Conservation (phyloP, 352 stramenopile genomes). For the Phytopythium ostracodes region DNA sequence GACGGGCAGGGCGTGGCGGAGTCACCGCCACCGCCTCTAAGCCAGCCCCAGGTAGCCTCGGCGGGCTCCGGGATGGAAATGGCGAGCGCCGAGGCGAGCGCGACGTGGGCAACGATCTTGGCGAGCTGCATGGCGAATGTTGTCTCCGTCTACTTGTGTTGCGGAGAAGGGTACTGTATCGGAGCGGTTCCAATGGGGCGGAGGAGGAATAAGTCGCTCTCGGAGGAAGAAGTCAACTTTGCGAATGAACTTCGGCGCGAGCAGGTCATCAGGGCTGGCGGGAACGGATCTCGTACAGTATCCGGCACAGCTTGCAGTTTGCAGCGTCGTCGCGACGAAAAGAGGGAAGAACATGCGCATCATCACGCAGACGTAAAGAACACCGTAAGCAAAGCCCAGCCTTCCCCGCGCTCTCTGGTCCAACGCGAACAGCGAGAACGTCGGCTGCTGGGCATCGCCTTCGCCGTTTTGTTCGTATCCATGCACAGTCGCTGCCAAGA, state of each 20-base stretch:
- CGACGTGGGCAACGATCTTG: slow-evolving; percentile 15
- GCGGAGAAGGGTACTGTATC: background rate
- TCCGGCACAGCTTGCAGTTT: no score
- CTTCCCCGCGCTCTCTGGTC: background rate
- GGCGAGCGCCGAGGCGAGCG: slow-evolving; percentile 15
- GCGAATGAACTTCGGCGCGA: slow-evolving; percentile 19
- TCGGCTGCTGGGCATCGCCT: no score
- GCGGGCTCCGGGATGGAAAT: slow-evolving; percentile 8
- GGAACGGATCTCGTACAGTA: background rate
- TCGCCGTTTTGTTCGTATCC: background rate
- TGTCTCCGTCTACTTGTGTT: background rate
- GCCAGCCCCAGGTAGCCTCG: slow-evolving; percentile 4
- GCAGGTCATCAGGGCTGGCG: background rate
- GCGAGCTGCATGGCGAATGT: slow-evolving; percentile 19
- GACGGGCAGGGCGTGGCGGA: slow-evolving; percentile 46
- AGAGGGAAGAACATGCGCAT: slow-evolving; percentile 1
- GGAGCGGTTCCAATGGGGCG: slow-evolving; percentile 15
- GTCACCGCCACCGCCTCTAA: slow-evolving; percentile 18
- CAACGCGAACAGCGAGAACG: background rate
- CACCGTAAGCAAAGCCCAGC: background rate
- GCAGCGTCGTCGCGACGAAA: background rate
- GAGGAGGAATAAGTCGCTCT: slow-evolving; percentile 1
- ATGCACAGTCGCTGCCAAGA: background rate
- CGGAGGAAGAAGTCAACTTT: slow-evolving; percentile 25
- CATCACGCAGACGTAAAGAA: background rate